Percentiles rank a stretch among this genome's conserved stretches.
phyloP scores from a whole-genome alignment of 2,329 filamentous ascomycete genomes.

The Furcasterigmium sp. region DNA sequence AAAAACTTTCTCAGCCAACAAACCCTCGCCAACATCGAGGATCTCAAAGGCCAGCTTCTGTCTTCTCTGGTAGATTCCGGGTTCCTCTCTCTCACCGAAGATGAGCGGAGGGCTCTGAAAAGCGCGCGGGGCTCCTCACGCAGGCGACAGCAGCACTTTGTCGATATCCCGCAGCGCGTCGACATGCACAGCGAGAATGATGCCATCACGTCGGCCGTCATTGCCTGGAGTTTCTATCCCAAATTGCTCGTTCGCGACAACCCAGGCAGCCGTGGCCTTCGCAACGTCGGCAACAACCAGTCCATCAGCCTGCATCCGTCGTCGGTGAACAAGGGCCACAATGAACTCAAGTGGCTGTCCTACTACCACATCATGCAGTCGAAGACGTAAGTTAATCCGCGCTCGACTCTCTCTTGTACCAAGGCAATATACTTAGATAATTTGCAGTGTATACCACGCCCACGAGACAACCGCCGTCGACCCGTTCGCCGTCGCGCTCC shows the following conservation, averaged over 20 bases:
- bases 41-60: constrained; percentile 87
- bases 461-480: constrained; percentile 82
- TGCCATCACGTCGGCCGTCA: constrained; percentile 69
- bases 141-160: constrained; percentile 67
- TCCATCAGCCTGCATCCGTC: constrained; percentile 80
- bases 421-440: constrained; percentile 14
- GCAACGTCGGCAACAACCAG: constrained; percentile 92
- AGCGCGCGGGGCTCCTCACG: constrained; percentile 57
- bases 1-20: constrained; percentile 93
- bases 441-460: constrained; percentile 71
- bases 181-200: constrained; percentile 78
- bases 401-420: constrained; percentile 8
- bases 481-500: constrained; percentile 74
- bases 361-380: constrained; percentile 98
- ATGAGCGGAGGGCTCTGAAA: constrained; percentile 66
- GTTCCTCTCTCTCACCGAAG: constrained; percentile 68
- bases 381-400: constrained; percentile 63
- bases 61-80: constrained; percentile 81
- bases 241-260: constrained; percentile 81
- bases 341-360: constrained; percentile 73
- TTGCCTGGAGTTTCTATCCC: constrained; percentile 93
- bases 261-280: constrained; percentile 65
- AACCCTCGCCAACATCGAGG: constrained; percentile 86
- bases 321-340: constrained; percentile 75
- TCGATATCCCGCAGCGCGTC: constrained; percentile 71